Conservation (phyloP, 305 asterid genomes). For the Fraxinus platypoda region DNA sequence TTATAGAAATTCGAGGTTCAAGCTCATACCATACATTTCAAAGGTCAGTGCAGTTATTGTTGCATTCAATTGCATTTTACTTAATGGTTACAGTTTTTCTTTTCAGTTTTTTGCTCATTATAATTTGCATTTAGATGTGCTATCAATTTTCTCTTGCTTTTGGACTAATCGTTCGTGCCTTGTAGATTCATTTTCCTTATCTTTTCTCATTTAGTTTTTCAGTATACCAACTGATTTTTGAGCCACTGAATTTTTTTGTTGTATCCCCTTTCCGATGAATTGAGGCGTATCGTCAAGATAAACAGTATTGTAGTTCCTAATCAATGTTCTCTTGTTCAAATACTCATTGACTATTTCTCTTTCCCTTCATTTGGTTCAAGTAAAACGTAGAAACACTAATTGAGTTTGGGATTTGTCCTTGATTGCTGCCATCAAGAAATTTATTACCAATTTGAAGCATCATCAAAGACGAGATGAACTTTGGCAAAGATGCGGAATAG, state of each 20-base stretch:
- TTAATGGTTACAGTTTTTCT: slow-evolving; percentile 1
- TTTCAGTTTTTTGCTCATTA: slow-evolving; percentile 12
- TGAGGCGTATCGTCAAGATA: slow-evolving; percentile 9
- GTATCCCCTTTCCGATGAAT: slow-evolving; percentile 8
- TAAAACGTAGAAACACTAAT: not conserved
- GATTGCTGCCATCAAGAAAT: not conserved
- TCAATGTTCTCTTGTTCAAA: not conserved
- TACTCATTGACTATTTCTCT: not conserved
- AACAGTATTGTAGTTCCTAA: not conserved
- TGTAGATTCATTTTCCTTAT: not conserved
- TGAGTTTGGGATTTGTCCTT: not conserved
- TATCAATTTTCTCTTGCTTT: slow-evolving; percentile 11
- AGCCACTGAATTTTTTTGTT: not conserved
- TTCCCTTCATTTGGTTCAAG: not conserved
- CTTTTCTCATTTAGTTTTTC: slow-evolving; percentile 14
- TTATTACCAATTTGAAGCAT: not conserved
- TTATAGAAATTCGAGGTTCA: slow-evolving; percentile 91
- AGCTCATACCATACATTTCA: slow-evolving; percentile 91
- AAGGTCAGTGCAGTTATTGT: slow-evolving; percentile 47
- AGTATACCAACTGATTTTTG: not conserved
- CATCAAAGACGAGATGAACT: not conserved
- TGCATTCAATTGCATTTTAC: slow-evolving; percentile 2
- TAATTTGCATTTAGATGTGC: slow-evolving; percentile 8
- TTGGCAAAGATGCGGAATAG: not conserved
- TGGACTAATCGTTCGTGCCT: not conserved